Evolutionary conservation across 768 basidiomycete genomes (phyloP).

Genomic region (Tricholoma matsutake): DNA sequence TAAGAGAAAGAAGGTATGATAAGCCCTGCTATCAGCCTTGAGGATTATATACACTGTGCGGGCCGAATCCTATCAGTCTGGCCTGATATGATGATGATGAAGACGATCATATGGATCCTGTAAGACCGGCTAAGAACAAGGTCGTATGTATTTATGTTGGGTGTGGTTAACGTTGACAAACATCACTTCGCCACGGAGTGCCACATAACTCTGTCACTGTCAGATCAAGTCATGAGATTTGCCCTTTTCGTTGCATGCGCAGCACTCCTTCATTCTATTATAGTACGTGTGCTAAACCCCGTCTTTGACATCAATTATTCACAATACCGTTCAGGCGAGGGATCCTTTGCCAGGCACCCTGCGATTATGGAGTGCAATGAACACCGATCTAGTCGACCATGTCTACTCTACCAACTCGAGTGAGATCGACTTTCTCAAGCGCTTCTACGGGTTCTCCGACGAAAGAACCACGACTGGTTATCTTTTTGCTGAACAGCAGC

Average conservation of each 20-base stretch:
- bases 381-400: constrained; percentile 20
- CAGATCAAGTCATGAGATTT: background rate
- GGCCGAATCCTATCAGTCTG: no score
- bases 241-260: background rate
- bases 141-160: no score
- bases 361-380: constrained; percentile 20
- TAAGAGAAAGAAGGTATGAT: background rate
- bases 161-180: no score
- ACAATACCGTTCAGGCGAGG: constrained; percentile 4
- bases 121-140: no score
- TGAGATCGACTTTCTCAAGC: constrained; percentile 16
- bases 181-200: no score
- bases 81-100: no score
- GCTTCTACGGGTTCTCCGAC: constrained; percentile 20
- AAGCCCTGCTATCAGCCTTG: no score
- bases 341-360: constrained; percentile 11
- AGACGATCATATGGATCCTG: no score
- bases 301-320: background rate
- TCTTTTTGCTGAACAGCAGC: constrained; percentile 11
- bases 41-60: no score
- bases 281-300: background rate
- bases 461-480: constrained; percentile 20
- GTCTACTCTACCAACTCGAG: constrained; percentile 19
- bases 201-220: no score
- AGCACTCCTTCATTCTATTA: background rate